Base-by-base conservation (phyloP, 1,139 yeast species). In the Geotrichum histeridarum region DNA sequence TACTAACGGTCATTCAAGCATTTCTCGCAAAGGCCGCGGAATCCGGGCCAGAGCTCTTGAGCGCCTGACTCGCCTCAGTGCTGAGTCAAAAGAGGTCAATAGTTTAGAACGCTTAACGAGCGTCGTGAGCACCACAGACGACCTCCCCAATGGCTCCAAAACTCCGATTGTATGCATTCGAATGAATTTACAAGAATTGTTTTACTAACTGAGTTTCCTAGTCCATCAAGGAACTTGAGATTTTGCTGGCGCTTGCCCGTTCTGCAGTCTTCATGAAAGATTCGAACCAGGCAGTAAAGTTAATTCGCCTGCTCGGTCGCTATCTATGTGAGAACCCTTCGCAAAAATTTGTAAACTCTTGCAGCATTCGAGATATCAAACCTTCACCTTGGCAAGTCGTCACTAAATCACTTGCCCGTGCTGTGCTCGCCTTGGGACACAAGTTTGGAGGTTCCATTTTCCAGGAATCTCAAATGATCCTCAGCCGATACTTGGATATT, bases 201-300 rank as follows among this genome's bases (percentile, higher is more conserved):
- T 30, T 37, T 15, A 30, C 36, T 12, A 17, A 15, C 53, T 50
- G 46, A 54, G 14, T 27, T 8, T 59, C 5, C 37, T 32, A 55
- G 69, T 67, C 61, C 51, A 68, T 61, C 37, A 79, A 78, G 53
- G 95, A 89, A 66, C 77, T 83, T 64, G 95, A 90, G 64, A 81
- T 84, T 5, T 70, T 90, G 55, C 64, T 83, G 51, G 88, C 95
- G 0, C 70, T 89, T 31, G 80, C 87, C 54, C 77, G 76, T 27
- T 74, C 88, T 17, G 76, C 84, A 8, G 60, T 69, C 1, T 65
- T 64, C 38, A 74, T 81, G 9, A 65, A 72, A 56, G 74, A 75
- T 50, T 64, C 69, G 18, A 67, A 65, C 5, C 83, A 83, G 55
- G 90, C 86, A 1, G 67, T 70, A 14, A 66, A 74, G 8, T 69